Conservation (phyloP, 352 stramenopile genomes). For the Phytopythium mirpurense region DNA sequence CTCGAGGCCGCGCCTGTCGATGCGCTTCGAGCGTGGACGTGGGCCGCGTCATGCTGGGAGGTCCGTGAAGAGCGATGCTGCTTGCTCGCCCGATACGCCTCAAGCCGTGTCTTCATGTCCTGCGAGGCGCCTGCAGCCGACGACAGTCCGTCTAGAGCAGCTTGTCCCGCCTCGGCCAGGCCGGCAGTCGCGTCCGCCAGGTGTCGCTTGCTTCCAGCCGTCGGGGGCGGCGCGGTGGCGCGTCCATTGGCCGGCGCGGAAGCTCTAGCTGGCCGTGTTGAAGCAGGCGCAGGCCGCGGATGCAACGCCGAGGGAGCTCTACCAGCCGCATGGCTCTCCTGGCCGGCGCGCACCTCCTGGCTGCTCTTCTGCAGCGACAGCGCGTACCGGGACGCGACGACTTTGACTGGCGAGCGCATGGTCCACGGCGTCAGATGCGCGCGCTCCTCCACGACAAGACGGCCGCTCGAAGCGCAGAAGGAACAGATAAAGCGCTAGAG, state of each 20-base stretch:
- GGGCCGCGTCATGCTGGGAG: background rate
- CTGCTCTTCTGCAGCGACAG: slow-evolving; percentile 46
- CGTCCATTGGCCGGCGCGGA: background rate
- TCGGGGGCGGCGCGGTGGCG: background rate
- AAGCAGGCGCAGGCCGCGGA: background rate
- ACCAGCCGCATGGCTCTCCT: background rate
- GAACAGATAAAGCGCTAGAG: too few relatives aligned
- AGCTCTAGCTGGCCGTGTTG: background rate
- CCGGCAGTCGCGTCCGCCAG: background rate
- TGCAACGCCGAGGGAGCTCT: background rate
- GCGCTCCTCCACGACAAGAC: too few relatives aligned
- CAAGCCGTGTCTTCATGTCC: slow-evolving; percentile 37
- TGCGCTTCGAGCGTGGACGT: background rate
- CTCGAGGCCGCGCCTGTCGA: background rate
- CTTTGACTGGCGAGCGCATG: slow-evolving; percentile 25
- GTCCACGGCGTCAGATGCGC: background rate
- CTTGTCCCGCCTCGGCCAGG: background rate
- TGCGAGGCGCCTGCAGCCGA: background rate
- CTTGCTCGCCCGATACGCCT: slow-evolving; percentile 39
- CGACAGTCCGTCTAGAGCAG: background rate
- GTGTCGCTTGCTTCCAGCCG: slow-evolving; percentile 2
- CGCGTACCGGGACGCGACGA: slow-evolving; percentile 55
- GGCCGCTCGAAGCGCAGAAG: too few relatives aligned
- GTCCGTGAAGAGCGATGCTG: slow-evolving; percentile 10
- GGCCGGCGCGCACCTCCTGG: background rate